Evolutionary conservation across 257 asterid genomes (phyloP), one percentile per base, ranked within the genome.

Genomic region (Jacaranda mimosifolia): DNA sequence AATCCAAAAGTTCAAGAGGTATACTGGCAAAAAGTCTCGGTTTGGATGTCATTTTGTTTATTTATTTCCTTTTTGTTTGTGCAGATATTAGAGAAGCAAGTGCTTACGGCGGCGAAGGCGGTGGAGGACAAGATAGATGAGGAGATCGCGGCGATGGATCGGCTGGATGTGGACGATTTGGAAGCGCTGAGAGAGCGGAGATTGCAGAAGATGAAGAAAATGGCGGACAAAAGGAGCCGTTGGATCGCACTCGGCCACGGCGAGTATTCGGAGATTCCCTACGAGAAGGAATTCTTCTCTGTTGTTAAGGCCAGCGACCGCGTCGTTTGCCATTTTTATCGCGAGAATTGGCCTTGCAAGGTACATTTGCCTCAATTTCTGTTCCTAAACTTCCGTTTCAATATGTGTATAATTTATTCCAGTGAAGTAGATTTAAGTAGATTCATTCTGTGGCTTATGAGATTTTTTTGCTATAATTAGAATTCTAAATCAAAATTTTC

Each of bases 331-430:
- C 99, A 96, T 81, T 96, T 96, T 83, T 96, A 96, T 83, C 96
- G 99, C 43, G 98, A 96, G 15, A 96, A 93, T 86, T 96, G 98
- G 98, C 98, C 99, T 70, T 96, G 99, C 92, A 96, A 96, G 98
- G 99, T 95, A 70, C 53, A 19, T 36, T 59, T 68, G 18, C 72
- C 49, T 12, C 19, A 39, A 43, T 70, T 43, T 72, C 19, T 19
- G 6, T 78, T 45, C 49, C 45, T 72, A 52, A 3, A 39, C 8
- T 42, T 17, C 7, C 1, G 64, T 55, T 14, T 42, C 60, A 40
- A 82, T 51, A 40, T 17, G 43, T 59, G 18, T 36, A 2, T n/a
- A 46, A 17, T n/a, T 48, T 72, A 49, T 21, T 74, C 53, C 32
- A 5, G 18, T 63, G 45, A 32, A 59, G 15, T 72, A 26, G 69